phyloP scores from a whole-genome alignment of 106 monocot genomes.

The Hemerocallis citrina region DNA sequence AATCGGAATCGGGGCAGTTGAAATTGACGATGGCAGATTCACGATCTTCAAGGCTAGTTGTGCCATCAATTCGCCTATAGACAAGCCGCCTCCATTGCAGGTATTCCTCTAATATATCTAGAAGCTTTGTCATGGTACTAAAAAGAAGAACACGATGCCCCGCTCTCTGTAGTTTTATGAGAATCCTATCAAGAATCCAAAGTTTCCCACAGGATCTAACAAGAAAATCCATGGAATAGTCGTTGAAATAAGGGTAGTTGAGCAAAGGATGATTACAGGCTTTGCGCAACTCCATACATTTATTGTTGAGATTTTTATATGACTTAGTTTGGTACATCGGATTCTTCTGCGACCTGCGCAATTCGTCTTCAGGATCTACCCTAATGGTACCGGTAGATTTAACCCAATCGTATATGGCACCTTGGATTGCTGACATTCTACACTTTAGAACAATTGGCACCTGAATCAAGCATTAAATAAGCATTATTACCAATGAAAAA shows the following conservation, averaged over 20 bases:
- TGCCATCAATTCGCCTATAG: slow-evolving; percentile 92
- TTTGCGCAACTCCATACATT: slow-evolving; percentile 97
- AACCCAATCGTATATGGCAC: slow-evolving; percentile 96
- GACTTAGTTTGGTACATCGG: slow-evolving; percentile 76
- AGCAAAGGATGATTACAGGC: slow-evolving; percentile 92
- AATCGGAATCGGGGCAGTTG: slow-evolving; percentile 64
- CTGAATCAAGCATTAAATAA: slow-evolving; percentile 26
- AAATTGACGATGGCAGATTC: slow-evolving; percentile 94
- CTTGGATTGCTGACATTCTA: slow-evolving; percentile 93
- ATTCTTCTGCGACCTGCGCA: slow-evolving; percentile 54
- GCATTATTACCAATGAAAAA: neutral
- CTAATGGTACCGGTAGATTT: slow-evolving; percentile 96
- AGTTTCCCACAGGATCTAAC: slow-evolving; percentile 93
- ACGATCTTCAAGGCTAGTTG: slow-evolving; percentile 88
- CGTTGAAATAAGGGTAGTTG: slow-evolving; percentile 71
- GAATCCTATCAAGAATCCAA: slow-evolving; percentile 94
- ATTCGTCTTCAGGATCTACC: slow-evolving; percentile 92
- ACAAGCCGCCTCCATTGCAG: slow-evolving; percentile 81
- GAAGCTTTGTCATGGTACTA: slow-evolving; percentile 98
- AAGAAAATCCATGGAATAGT: slow-evolving; percentile 75
- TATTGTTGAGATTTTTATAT: slow-evolving; percentile 89
- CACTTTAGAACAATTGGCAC: slow-evolving; percentile 83
- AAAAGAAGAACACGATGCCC: slow-evolving; percentile 97
- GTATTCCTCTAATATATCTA: slow-evolving; percentile 96
- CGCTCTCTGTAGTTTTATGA: slow-evolving; percentile 89